Evolutionary conservation across 208 protist genomes (phyloP).

Genomic region (Balamuthia mandrillaris): DNA sequence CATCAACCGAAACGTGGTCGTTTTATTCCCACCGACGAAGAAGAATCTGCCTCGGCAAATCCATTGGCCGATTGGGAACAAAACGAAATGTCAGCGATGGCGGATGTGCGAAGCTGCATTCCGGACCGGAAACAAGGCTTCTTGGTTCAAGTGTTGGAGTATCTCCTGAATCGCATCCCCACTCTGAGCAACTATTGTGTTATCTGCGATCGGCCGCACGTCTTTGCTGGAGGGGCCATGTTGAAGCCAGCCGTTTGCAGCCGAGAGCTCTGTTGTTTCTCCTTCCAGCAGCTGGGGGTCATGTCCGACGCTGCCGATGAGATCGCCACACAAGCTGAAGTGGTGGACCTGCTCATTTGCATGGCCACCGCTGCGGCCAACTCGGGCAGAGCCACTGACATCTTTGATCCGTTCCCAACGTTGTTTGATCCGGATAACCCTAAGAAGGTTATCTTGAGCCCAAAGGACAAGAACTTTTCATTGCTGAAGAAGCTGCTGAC

Average conservation of each 20-base stretch:
- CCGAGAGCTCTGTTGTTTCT: slow-evolving; percentile 49
- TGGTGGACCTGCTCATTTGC: slow-evolving; percentile 53
- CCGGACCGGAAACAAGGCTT: slow-evolving; percentile 4
- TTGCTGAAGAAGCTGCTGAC: neutral
- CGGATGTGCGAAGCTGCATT: neutral
- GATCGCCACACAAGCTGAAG: slow-evolving; percentile 37
- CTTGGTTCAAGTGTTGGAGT: slow-evolving; percentile 43
- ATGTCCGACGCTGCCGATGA: slow-evolving; percentile 40
- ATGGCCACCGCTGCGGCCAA: slow-evolving; percentile 40
- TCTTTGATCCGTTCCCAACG: slow-evolving; percentile 44
- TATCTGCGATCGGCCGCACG: slow-evolving; percentile 54
- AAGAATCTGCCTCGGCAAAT: no score
- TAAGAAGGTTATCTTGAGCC: neutral
- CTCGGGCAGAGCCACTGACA: neutral
- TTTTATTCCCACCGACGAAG: no score
- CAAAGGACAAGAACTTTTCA: neutral
- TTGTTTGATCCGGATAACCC: neutral
- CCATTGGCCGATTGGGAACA: neutral
- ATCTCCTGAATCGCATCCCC: slow-evolving; percentile 39
- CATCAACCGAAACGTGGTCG: no score
- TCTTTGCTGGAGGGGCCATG: slow-evolving; percentile 35
- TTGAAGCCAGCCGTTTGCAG: slow-evolving; percentile 52
- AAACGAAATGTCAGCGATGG: no score
- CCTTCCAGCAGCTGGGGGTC: slow-evolving; percentile 51
- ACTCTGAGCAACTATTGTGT: slow-evolving; percentile 52